Evolutionary conservation across 495 filamentous ascomycete species (phyloP).

Genomic region (Aspergillus steynii): DNA sequence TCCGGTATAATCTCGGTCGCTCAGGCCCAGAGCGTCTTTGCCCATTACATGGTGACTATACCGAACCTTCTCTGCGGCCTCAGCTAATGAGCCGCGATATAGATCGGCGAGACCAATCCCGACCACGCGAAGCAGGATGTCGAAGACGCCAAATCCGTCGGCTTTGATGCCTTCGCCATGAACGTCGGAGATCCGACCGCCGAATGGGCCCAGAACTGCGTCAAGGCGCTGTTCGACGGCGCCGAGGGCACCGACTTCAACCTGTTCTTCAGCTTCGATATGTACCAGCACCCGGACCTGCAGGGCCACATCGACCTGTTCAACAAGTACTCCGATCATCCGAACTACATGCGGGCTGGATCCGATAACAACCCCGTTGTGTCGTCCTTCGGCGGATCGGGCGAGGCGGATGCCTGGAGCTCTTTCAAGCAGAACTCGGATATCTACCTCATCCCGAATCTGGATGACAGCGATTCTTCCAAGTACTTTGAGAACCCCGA

Average conservation of each 20-base stretch:
- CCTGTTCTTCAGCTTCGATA: constrained; percentile 33
- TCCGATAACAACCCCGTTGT: background rate
- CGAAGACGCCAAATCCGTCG: constrained; percentile 23
- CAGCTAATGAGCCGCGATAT: constrained; percentile 2
- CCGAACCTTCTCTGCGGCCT: background rate
- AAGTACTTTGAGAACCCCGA: constrained; percentile 18
- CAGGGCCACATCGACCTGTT: background rate
- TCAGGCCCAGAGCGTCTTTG: constrained; percentile 20
- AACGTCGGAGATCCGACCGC: constrained; percentile 23
- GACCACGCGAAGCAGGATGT: constrained; percentile 29
- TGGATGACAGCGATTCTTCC: constrained; percentile 20
- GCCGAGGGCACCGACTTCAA: constrained; percentile 24
- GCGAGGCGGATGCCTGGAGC: background rate
- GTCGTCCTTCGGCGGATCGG: background rate
- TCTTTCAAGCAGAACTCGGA: background rate
- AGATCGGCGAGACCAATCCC: constrained; percentile 22
- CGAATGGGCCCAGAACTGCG: constrained; percentile 16
- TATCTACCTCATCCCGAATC: background rate
- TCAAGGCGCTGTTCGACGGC: constrained; percentile 20
- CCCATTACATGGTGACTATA: constrained; percentile 33
- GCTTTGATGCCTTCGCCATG: constrained; percentile 33
- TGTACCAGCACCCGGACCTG: constrained; percentile 8
- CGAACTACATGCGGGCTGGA: background rate
- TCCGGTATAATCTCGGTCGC: background rate
- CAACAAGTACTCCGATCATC: background rate